Base-by-base conservation (phyloP, 1,284 basidiomycete genomes). In the Fistulinella cinereoalba region DNA sequence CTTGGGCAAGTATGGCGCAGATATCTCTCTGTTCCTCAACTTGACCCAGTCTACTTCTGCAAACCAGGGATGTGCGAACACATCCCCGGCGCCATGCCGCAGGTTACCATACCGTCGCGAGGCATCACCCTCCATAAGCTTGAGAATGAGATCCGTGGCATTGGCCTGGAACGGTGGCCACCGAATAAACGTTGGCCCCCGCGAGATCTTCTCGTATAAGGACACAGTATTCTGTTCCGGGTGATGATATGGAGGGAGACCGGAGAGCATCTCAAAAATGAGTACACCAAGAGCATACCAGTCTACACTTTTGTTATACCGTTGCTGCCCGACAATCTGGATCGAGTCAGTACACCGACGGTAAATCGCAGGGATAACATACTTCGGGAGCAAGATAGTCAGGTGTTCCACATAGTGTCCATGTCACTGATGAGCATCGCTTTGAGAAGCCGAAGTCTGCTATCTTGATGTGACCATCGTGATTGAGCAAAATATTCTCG, bases 361-460 rank as follows among this genome's bases (percentile, higher is more conserved):
- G 50, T 23, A 34, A 34, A 37, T 22, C 2, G 8, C 8, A 23
- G 21, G 29, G 13, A 32, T 8, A 18, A 56, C 68, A 33, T 51
- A 85, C 89, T 73, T 96, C 92, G 0, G 92, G 92, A 0, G 92
- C 92, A 37, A 95, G 81, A 58, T 99, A 99, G 69, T 99, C 97
- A 1, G 96, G 97, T 0, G 94, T 97, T 15, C 94, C 96, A 62
- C 97, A 99, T 6, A 99, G 76, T 24, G 96, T 99, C 94, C 94
- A 98, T 3, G 94, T 97, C 50, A 90, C 90, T 53, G 87, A 90
- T 24, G 85, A 82, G 32, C 94, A 94, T 48, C 82, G 78, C 66
- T 98, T 98, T 7, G 96, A 95, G 60, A 99, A 99, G 8, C 96
- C 96, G 62, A 99, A 99, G 65, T 99, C 97, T 19, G 96, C 96